Evolutionary conservation across 108 stramenopile genomes (phyloP).

Genomic region (Cylindrotheca fusiformis): DNA sequence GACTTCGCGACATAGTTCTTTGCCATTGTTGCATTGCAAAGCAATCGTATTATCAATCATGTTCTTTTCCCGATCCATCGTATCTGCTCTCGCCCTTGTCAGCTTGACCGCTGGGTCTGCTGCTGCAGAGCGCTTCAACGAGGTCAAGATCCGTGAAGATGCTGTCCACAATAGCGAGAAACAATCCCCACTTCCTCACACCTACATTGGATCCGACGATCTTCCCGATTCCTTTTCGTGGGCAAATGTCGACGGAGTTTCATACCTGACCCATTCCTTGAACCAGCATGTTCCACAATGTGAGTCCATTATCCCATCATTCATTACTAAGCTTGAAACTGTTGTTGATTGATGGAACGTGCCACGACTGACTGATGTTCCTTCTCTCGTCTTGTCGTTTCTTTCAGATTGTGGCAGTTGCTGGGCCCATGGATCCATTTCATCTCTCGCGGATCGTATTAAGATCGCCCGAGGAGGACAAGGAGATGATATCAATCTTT

Average conservation of each 20-base stretch:
- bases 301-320: no score
- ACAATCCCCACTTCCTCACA: constrained; percentile 60
- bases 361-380: not conserved
- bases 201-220: constrained; percentile 55
- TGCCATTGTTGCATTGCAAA: no score
- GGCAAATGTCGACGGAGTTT: constrained; percentile 70
- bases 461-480: constrained; percentile 71
- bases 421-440: constrained; percentile 91
- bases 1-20: no score
- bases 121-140: constrained; percentile 27
- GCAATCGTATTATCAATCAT: constrained; percentile 2
- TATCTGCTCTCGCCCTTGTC: constrained; percentile 8
- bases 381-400: not conserved
- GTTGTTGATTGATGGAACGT: not conserved
- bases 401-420: constrained; percentile 61
- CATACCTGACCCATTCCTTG: constrained; percentile 70
- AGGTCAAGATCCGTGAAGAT: constrained; percentile 38
- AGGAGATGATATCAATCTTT: constrained; percentile 71
- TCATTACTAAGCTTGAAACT: not conserved
- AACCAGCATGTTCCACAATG: constrained; percentile 86
- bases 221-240: constrained; percentile 81
- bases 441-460: constrained; percentile 85
- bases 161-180: constrained; percentile 25
- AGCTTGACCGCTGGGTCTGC: not conserved
- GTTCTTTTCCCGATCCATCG: not conserved